Evolutionary conservation across 2,329 filamentous ascomycete genomes (phyloP), one percentile per base, ranked within the genome.

Genomic region (Phyllosticta citribraziliensis): DNA sequence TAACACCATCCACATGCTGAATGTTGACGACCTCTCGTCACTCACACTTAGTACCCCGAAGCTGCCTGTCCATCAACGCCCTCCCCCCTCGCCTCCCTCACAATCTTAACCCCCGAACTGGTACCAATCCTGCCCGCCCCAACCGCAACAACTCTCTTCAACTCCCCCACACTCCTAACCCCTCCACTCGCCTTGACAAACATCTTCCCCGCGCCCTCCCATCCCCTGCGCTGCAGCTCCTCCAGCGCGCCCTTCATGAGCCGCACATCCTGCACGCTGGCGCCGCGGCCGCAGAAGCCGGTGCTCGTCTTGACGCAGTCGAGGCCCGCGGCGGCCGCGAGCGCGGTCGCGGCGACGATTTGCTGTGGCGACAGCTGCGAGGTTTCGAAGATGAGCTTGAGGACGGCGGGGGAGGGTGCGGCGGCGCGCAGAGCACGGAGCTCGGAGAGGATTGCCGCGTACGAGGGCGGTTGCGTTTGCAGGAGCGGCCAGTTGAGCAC

Each of bases 241-340:
- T 58, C 63, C 40, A 62, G 50, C 66, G 56, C 70, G 66, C 64
- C 69, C 64, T 61, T 73, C 83, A 85, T 85, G 27, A 83, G 68
- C 56, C 75, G 71, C 24, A 86, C 80, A 66, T 82, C 73, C 57
- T 80, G 76, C 17, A 78, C 72, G 40, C 68, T 79, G 0, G 83
- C 83, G 9, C 82, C 82, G 0, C 74, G 73, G 0, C 82, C 83
- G 56, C 79, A 77, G 69, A 84, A 84, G 1, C 83, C 83, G 1
- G 83, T 85, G 30, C 78, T 80, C 0, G 83, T 85, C 72, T 85
- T 85, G 63, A 86, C 79, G 64, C 78, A 85, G 65, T 85, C 81
- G 55, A 81, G 80, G 4, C 76, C 76, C 2, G 82, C 82, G 35
- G 78, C 74, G 17, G 76, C 78, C 2, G 80, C 78, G 51, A 85